These are phyloP conservation scores for Coemansia sp. DNA, from an alignment of 192 early-diverging fungal genomes.

Conservation along the genomic window DNA sequence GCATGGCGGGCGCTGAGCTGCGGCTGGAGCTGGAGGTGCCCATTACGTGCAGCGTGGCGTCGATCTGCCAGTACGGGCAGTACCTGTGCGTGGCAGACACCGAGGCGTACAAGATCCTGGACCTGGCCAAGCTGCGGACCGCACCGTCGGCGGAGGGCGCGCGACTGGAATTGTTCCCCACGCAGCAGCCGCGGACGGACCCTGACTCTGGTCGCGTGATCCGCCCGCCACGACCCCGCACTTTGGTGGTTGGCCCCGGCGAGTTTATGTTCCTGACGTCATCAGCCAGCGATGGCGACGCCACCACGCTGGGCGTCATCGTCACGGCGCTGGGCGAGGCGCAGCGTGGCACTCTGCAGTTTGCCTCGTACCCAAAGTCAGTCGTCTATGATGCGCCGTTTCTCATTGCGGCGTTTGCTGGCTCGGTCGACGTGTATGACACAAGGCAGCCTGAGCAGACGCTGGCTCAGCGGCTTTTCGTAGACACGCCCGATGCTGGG, in stretches of 20 bases:
- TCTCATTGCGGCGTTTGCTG: slow-evolving; percentile 34
- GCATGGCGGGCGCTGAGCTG: slow-evolving; percentile 23
- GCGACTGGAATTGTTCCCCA: slow-evolving; percentile 44
- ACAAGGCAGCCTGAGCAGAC: slow-evolving; percentile 39
- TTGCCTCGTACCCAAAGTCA: slow-evolving; percentile 41
- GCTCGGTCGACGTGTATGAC: slow-evolving; percentile 43
- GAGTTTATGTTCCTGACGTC: slow-evolving; percentile 56
- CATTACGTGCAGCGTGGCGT: slow-evolving; percentile 36
- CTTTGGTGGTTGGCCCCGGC: slow-evolving; percentile 46
- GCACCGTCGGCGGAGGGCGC: slow-evolving; percentile 11
- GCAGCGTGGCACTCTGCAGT: slow-evolving; percentile 52
- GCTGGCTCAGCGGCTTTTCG: slow-evolving; percentile 27
- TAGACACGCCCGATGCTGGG: background rate
- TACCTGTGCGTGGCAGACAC: slow-evolving; percentile 52
- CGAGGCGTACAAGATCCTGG: slow-evolving; percentile 51
- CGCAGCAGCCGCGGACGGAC: slow-evolving; percentile 48
- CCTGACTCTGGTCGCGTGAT: slow-evolving; percentile 27
- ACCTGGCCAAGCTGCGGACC: slow-evolving; percentile 33
- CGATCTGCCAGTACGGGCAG: slow-evolving; percentile 49
- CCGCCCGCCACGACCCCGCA: slow-evolving; percentile 49
- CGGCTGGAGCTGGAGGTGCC: slow-evolving; percentile 42
- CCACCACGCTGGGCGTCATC: slow-evolving; percentile 49
- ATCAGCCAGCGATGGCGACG: slow-evolving; percentile 33
- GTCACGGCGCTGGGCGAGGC: slow-evolving; percentile 56
- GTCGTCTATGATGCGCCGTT: slow-evolving; percentile 50